Evolutionary conservation across 2,329 filamentous ascomycete genomes (phyloP), one percentile per base, ranked within the genome.

Genomic region (Phoma herbarum): DNA sequence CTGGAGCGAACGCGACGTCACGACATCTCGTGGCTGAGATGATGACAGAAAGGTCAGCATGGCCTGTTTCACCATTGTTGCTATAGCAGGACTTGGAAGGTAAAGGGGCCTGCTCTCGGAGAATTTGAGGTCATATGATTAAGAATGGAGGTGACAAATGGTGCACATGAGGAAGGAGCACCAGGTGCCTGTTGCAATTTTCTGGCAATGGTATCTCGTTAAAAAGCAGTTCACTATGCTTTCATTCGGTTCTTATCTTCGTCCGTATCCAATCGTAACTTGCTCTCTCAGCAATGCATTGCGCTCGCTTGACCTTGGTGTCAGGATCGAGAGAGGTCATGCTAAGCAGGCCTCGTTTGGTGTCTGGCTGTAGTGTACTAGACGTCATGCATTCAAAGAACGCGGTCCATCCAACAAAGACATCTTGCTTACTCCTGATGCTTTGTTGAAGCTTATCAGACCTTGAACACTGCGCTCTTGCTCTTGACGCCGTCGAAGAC

Each of bases 401-500:
- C n/a, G 14, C 14, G 3, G 31, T 16, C 14, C 33, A 12, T 35
- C 31, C 10, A 35, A n/a, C 31, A 6, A 35, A 5, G 14, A 35
- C 8, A n/a, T 35, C 6, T 35, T 7, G 31, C 14, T n/a, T 35
- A 12, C 9, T 20, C 1, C 26, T 20, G n/a, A 18, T 14, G 14
- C 23, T 25, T 26, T 8, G 14, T 12, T 20, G 18, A 25, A 14
- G 8, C 43, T 49, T 49, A n/a, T 60, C 61, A 76, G 16, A 85
- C 70, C 54, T 76, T 80, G 63, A 85, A 79, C 64, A 86, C 84
- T 39, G 78, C 80, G 45, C 77, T 84, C 69, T 82, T 84, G 70
- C 85, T 87, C 62, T 74, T 79, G 2, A 88, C 81, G 1, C 87
- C 87, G 68, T 89, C 86, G 64, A 88, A 88, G 23, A 88, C 73